Evolutionary conservation across 768 basidiomycete species (phyloP), one percentile per base, ranked within the genome.

Genomic region (Hygrophorus russula): DNA sequence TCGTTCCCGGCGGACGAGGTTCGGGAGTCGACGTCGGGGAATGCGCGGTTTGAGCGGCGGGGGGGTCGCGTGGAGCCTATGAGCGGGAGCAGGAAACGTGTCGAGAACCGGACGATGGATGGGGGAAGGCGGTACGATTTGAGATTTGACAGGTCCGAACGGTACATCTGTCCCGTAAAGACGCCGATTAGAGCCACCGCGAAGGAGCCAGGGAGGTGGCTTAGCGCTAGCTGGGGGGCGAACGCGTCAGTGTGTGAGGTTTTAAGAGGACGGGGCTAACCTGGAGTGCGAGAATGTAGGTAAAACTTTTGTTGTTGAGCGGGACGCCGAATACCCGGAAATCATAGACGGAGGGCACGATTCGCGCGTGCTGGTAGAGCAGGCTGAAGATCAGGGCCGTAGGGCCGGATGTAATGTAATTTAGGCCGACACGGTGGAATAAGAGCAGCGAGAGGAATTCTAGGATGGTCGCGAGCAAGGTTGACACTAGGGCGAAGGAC

Each of bases 91-190:
- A 92, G 55, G 53, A 75, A 75, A 3, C 66, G 68, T n/a, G 62
- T 60, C 11, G 76, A 64, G 47, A 90, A 70, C 13, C 62, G 57
- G 32, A 82, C 66, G 6, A 83, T 48, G 4, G 68, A 60, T 0
- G 70, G 70, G 0, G 91, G 76, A 19, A 94, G 59, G 18, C 91
- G 78, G 67, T 88, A 93, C 2, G 72, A 60, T 54, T 92, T 91
- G 39, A 92, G 69, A 42, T 76, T 77, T 13, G 85, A 71, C 12
- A 90, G 55, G 56, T 92, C 89, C 6, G 89, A 82, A 31, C 89
- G 82, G 57, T 93, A 94, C 29, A 89, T 63, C 52, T 80, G 76
- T 1, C 91, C 89, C 5, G 75, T 63, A 7, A 83, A 49, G 5
- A 90, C 47, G 17, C 91, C 91, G 28, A 86, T 61, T 19, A 70